These are phyloP conservation scores for Leccinum insolens DNA, from an alignment of 1,284 basidiomycete genomes.

Conservation along the genomic window DNA sequence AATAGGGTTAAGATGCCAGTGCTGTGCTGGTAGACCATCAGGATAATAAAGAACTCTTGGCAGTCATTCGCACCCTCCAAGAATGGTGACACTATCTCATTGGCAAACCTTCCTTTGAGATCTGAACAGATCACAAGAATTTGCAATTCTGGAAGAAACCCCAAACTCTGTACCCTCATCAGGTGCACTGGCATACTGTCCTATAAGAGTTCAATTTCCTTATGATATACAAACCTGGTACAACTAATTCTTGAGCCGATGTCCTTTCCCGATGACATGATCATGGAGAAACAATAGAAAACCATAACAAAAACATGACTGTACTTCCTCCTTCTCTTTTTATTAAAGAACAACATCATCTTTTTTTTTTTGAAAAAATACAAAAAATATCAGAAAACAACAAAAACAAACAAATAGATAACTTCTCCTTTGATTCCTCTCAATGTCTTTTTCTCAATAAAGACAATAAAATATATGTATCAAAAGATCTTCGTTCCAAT, in stretches of 20 bases:
- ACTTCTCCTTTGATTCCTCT: background rate
- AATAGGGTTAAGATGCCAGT: too few species aligned
- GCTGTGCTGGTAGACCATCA: too few species aligned
- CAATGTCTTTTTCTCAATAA: background rate
- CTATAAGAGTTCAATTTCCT: background rate
- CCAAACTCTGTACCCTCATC: too few species aligned
- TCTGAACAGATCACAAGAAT: background rate
- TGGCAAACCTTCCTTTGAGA: background rate
- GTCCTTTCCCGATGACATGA: background rate
- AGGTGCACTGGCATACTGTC: background rate
- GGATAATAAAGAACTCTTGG: background rate
- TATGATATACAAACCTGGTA: rapidly evolving
- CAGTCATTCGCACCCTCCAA: background rate
- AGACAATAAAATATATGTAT: background rate
- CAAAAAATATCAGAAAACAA: too few species aligned
- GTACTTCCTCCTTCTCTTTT: background rate
- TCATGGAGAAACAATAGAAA: background rate
- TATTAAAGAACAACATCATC: background rate
- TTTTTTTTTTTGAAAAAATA: too few species aligned
- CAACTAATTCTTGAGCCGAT: rapidly evolving
- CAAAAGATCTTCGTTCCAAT: too few species aligned
- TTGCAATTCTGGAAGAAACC: too few species aligned
- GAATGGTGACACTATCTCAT: background rate
- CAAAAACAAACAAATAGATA: background rate
- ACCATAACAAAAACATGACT: background rate